Percentiles rank a stretch among this genome's conserved stretches.
Evolutionary conservation across 2,329 filamentous ascomycete species (phyloP).

Genomic region (Pseudocercospora cruenta): DNA sequence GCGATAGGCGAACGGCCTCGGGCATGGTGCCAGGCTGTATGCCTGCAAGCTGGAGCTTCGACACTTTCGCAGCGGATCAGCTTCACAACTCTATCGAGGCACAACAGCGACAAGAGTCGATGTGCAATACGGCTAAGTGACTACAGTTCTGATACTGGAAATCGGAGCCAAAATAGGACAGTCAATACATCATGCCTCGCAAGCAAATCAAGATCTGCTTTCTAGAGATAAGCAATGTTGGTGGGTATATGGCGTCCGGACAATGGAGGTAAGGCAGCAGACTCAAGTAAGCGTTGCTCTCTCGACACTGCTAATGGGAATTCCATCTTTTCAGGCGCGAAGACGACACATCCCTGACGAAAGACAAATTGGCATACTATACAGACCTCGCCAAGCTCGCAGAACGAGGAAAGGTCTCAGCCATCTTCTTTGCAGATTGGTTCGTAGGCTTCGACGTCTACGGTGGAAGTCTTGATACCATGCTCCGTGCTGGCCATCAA

Average conservation of each 20-base stretch:
- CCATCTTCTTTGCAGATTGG: slow-evolving; percentile 67
- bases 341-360: slow-evolving; percentile 36
- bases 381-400: slow-evolving; percentile 65
- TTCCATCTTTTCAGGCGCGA: background rate
- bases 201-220: slow-evolving; percentile 12
- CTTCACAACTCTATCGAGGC: background rate
- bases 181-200: background rate
- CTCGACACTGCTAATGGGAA: background rate
- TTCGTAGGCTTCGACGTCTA: slow-evolving; percentile 68
- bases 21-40: background rate
- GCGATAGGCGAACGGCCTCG: slow-evolving; percentile 6
- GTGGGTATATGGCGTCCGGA: slow-evolving; percentile 7
- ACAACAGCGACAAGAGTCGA: background rate
- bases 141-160: background rate
- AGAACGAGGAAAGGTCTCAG: slow-evolving; percentile 65
- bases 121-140: background rate
- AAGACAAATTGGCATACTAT: slow-evolving; percentile 64
- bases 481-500: slow-evolving; percentile 52
- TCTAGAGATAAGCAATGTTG: slow-evolving; percentile 9
- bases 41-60: slow-evolving; percentile 6
- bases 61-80: background rate
- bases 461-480: slow-evolving; percentile 41
- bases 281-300: background rate
- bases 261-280: slow-evolving; percentile 5
- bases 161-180: background rate